Evolutionary conservation across 495 filamentous ascomycete genomes (phyloP).

Genomic region (Parachaetomium inaequale): DNA sequence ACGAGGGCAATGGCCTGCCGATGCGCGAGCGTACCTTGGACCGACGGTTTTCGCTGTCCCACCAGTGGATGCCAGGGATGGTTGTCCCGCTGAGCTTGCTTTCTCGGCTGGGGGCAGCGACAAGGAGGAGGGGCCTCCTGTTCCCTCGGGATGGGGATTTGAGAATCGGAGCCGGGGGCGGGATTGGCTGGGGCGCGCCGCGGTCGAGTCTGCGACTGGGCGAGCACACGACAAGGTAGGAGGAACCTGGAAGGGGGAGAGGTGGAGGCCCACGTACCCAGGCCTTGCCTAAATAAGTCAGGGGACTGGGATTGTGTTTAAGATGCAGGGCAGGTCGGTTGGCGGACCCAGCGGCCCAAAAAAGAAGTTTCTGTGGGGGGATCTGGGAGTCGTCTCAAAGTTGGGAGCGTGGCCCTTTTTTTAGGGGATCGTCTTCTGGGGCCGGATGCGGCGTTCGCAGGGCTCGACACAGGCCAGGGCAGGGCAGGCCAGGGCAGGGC

Average conservation of each 20-base stretch:
- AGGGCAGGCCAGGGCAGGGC: not conserved
- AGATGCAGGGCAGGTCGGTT: conserved; percentile 12
- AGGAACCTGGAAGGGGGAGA: not conserved
- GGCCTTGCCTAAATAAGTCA: not conserved
- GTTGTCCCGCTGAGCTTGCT: conserved; percentile 12
- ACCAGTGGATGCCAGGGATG: conserved; percentile 15
- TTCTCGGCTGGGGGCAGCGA: conserved; percentile 5
- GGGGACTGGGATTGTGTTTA: conserved; percentile 15
- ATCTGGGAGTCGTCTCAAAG: conserved; percentile 17
- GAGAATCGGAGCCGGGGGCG: conserved; percentile 18
- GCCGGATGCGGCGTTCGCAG: conserved; percentile 11
- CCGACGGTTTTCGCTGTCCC: conserved; percentile 10
- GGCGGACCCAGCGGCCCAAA: conserved; percentile 19
- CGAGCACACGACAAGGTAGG: conserved; percentile 9
- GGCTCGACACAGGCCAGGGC: not conserved
- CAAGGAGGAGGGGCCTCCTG: conserved; percentile 21
- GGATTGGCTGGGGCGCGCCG: conserved; percentile 20
- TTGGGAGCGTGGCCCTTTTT: conserved; percentile 14
- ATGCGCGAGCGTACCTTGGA: conserved; percentile 1
- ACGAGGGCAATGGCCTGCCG: not conserved
- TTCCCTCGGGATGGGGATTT: conserved; percentile 23
- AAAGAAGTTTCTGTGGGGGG: conserved; percentile 25
- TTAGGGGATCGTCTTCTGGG: conserved; percentile 16
- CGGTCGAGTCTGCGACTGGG: conserved; percentile 13
- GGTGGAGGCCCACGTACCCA: not conserved